A percentile compares a stretch with the other conserved stretches of the same genome.
Evolutionary conservation across 495 filamentous ascomycete species (phyloP).

Genomic region (Daldinia decipiens): DNA sequence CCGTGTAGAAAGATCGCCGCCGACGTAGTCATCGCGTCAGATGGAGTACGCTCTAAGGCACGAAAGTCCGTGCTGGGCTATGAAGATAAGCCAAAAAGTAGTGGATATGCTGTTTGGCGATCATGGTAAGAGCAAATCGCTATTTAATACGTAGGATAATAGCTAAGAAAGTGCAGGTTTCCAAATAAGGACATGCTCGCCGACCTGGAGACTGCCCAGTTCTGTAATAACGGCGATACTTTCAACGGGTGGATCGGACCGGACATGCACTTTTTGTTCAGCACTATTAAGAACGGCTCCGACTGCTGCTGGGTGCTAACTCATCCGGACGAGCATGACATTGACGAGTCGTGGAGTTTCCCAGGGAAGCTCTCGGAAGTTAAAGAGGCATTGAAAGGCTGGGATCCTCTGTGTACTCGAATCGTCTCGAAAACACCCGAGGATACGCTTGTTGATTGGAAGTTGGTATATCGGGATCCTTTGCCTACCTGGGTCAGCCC

Average conservation of each 20-base stretch:
- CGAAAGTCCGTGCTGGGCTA: slow-evolving; percentile 68
- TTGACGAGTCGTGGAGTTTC: slow-evolving; percentile 70
- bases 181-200: slow-evolving; percentile 67
- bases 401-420: slow-evolving; percentile 67
- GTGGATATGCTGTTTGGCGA: slow-evolving; percentile 68
- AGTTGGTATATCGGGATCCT: slow-evolving; percentile 73
- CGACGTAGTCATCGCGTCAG: slow-evolving; percentile 68
- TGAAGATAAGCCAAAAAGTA: slow-evolving; percentile 67
- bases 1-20: slow-evolving; percentile 48
- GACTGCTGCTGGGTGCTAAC: slow-evolving; percentile 75
- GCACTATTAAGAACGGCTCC: slow-evolving; percentile 66
- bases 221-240: slow-evolving; percentile 69
- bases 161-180: slow-evolving; percentile 54
- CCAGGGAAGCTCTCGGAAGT: slow-evolving; percentile 68
- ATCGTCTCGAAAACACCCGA: slow-evolving; percentile 70
- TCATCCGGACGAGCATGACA: slow-evolving; percentile 67
- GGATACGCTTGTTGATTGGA: slow-evolving; percentile 67
- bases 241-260: slow-evolving; percentile 70
- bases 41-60: slow-evolving; percentile 69
- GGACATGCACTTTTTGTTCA: slow-evolving; percentile 69
- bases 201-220: slow-evolving; percentile 67
- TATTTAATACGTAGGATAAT: not conserved
- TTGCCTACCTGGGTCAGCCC: slow-evolving; percentile 70
- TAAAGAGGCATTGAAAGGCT: slow-evolving; percentile 67
- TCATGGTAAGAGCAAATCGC: slow-evolving; percentile 57